Conservation (phyloP, 495 filamentous ascomycete species). For the Pyrenopolyporus hunteri region DNA sequence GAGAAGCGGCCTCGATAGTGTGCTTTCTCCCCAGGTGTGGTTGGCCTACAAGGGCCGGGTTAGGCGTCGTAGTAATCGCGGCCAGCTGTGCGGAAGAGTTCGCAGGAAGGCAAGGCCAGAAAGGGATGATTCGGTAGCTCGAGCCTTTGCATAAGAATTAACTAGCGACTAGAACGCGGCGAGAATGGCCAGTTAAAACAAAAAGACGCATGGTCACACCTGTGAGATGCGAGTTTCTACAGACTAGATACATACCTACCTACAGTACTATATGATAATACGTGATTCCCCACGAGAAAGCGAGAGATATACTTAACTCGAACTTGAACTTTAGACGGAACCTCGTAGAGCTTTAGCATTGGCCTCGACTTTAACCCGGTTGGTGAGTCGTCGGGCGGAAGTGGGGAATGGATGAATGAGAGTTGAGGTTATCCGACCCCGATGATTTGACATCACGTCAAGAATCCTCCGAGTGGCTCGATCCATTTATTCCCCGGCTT, state of each 20-base stretch:
- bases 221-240: background rate
- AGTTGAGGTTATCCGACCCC: slow-evolving; percentile 2
- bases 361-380: background rate
- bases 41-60: background rate
- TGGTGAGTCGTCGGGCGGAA: slow-evolving; percentile 15
- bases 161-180: too few relatives aligned
- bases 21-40: background rate
- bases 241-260: background rate
- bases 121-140: background rate
- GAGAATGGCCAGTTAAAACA: slow-evolving; percentile 22
- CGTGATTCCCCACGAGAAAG: background rate
- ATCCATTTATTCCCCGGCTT: slow-evolving; percentile 9
- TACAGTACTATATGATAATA: background rate
- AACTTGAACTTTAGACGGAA: too few relatives aligned
- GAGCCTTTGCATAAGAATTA: too few relatives aligned
- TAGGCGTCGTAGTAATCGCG: too few relatives aligned
- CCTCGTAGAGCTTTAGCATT: background rate
- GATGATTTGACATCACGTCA: slow-evolving; percentile 26
- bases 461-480: slow-evolving; percentile 20
- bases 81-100: background rate
- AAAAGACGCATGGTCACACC: slow-evolving; percentile 3
- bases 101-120: background rate
- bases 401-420: slow-evolving; percentile 19
- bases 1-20: background rate
- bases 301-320: background rate